Evolutionary conservation across 139 green algal species (phyloP).

Genomic region (Chlorella sp.): DNA sequence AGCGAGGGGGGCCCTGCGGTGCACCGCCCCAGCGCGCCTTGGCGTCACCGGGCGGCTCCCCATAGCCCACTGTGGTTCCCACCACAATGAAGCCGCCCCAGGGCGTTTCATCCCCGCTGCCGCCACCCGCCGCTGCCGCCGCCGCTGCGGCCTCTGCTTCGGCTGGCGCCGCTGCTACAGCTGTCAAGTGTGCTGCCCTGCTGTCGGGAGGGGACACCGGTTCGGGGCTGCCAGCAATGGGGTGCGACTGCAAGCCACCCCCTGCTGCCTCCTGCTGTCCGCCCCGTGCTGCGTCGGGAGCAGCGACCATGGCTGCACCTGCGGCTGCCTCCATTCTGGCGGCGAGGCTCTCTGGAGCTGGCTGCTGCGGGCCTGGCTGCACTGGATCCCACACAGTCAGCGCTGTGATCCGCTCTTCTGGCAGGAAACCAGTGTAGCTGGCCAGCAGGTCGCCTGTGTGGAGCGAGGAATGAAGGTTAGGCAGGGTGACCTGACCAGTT

Average conservation of each 20-base stretch:
- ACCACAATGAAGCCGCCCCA: constrained; percentile 6
- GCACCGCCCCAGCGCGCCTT: background rate
- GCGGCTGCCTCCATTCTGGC: background rate
- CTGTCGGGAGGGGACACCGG: background rate
- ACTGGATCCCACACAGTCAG: constrained; percentile 1
- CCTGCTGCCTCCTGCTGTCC: background rate
- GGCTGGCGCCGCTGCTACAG: background rate
- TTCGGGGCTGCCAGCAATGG: constrained; percentile 4
- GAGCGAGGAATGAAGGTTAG: background rate
- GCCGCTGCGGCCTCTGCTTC: background rate
- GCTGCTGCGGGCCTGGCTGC: background rate
- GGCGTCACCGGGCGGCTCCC: background rate
- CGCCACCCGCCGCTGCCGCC: background rate
- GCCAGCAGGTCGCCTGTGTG: constrained; percentile 6
- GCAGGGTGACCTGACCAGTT: too few species aligned
- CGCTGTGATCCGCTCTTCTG: constrained; percentile 3
- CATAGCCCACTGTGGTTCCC: background rate
- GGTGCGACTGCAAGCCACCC: constrained; percentile 1
- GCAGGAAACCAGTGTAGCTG: background rate
- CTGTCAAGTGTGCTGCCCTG: background rate
- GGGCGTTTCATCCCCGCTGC: background rate
- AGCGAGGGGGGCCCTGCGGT: background rate
- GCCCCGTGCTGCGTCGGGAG: background rate
- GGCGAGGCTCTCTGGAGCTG: background rate
- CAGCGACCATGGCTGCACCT: too few species aligned